phyloP scores from a whole-genome alignment of 257 asterid species.

The Rubia yunnanensis region DNA sequence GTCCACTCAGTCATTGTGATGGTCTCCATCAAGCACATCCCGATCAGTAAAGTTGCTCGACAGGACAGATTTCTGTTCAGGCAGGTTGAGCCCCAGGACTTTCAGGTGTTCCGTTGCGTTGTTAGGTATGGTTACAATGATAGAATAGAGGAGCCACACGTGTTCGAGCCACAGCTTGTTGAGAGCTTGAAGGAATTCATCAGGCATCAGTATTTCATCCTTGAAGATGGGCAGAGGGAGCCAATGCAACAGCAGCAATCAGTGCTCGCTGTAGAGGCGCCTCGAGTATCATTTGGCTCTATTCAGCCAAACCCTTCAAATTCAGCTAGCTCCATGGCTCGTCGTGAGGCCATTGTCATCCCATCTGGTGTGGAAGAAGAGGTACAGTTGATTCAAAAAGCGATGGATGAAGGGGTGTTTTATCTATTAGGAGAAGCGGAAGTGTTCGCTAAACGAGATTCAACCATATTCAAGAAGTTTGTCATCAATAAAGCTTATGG shows the following conservation, averaged over 20 bases:
- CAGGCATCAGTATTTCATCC: slow-evolving; percentile 35
- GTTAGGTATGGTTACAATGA: slow-evolving; percentile 72
- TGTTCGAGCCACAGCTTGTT: slow-evolving; percentile 39
- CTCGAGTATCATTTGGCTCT: slow-evolving; percentile 29
- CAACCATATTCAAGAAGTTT: slow-evolving; percentile 40
- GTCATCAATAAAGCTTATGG: slow-evolving; percentile 22
- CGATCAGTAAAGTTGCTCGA: slow-evolving; percentile 40
- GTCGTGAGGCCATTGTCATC: neutral
- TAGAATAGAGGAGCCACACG: slow-evolving; percentile 31
- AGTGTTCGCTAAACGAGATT: slow-evolving; percentile 45
- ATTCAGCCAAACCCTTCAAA: slow-evolving; percentile 27
- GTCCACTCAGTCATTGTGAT: slow-evolving; percentile 51
- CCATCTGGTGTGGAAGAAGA: slow-evolving; percentile 28
- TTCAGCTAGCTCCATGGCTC: slow-evolving; percentile 12
- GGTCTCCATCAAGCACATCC: slow-evolving; percentile 63
- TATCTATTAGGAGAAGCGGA: slow-evolving; percentile 63
- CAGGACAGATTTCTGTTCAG: slow-evolving; percentile 63
- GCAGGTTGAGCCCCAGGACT: slow-evolving; percentile 40
- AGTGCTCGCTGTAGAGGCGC: neutral
- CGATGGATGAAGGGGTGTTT: slow-evolving; percentile 43
- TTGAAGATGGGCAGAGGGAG: slow-evolving; percentile 15
- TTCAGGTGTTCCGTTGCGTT: slow-evolving; percentile 43
- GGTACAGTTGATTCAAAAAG: slow-evolving; percentile 28
- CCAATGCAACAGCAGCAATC: slow-evolving; percentile 10
- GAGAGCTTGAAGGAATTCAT: slow-evolving; percentile 44